Conservation (phyloP, 1,139 yeast genomes). For the Hyphopichia buzzinii region DNA sequence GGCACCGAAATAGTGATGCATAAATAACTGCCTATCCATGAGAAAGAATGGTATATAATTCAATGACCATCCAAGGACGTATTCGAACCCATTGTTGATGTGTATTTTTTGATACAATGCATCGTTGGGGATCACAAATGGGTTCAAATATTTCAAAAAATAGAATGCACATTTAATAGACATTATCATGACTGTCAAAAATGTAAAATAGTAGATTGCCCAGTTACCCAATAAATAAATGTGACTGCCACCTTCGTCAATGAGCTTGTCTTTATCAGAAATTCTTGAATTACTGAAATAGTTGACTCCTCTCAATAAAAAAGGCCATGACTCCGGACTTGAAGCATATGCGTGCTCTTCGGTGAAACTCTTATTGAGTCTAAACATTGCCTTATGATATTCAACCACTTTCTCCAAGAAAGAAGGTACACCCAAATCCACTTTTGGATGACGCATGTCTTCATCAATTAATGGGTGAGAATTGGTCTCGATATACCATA, state of each 20-base stretch:
- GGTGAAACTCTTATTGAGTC: conserved; percentile 25
- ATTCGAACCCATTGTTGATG: conserved; percentile 24
- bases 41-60: conserved; percentile 36
- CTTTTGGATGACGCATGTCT: conserved; percentile 25
- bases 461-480: conserved; percentile 47
- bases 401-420: conserved; percentile 32
- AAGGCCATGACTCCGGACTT: conserved; percentile 41
- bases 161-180: conserved; percentile 19
- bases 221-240: conserved; percentile 38
- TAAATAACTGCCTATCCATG: conserved; percentile 31
- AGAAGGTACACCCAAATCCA: conserved; percentile 21
- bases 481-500: conserved; percentile 66
- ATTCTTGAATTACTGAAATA: conserved; percentile 22
- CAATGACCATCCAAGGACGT: conserved; percentile 32
- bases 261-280: conserved; percentile 8
- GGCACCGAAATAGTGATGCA: conserved; percentile 41
- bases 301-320: conserved; percentile 31
- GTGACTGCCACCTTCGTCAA: conserved; percentile 26
- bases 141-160: conserved; percentile 28
- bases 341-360: conserved; percentile 29
- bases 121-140: conserved; percentile 24
- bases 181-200: conserved; percentile 20
- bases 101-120: conserved; percentile 13
- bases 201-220: conserved; percentile 29
- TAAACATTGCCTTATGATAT: conserved; percentile 35